Evolutionary conservation across 1,284 basidiomycete species (phyloP), one percentile per base, ranked within the genome.

Genomic region (Tylopilus sp.): DNA sequence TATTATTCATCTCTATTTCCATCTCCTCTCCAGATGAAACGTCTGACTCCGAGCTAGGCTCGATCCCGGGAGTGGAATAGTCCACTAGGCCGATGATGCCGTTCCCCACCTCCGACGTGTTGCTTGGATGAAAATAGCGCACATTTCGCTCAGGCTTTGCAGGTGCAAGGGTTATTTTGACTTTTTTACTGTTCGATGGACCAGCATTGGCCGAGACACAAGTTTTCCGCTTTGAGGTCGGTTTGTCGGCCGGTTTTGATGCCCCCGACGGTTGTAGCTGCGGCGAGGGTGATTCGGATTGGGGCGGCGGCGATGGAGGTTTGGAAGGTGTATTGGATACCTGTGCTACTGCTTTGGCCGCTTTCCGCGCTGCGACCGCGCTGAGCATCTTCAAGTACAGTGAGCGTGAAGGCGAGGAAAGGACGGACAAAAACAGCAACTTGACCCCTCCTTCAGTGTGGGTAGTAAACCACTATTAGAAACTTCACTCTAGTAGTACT

Each of bases 101-200:
- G 69, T 66, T 49, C 72, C 69, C 4, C 56, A 46, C 40, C 15
- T 63, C 58, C 48, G 74, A 71, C 19, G 52, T 53, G 46, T 74
- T 68, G 19, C 44, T 47, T 31, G 66, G 48, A 13, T 60, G 54
- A 56, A 76, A 75, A 53, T 74, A 74, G 43, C 71, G 61, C 28
- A 49, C 56, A 31, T 45, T 48, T 40, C 43, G 35, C 21, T 38
- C 38, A 18, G 45, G 28, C 13, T 56, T 54, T 46, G 52, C 58
- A n/a, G 21, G 5, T 2, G 41, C 4, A 36, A 42, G 50, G 8
- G 16, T 26, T 8, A 57, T n/a, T 31, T 63, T 64, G 51, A 19
- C 44, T 37, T 57, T 67, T 48, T 66, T 64, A 15, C 28, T 54
- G 41, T 48, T 60, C 18, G 49, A 48, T 30, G 51, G 39, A 18